These are phyloP conservation scores for Parascedosporium putredinis DNA, from an alignment of 2,329 filamentous ascomycete species.

Conservation along the genomic window DNA sequence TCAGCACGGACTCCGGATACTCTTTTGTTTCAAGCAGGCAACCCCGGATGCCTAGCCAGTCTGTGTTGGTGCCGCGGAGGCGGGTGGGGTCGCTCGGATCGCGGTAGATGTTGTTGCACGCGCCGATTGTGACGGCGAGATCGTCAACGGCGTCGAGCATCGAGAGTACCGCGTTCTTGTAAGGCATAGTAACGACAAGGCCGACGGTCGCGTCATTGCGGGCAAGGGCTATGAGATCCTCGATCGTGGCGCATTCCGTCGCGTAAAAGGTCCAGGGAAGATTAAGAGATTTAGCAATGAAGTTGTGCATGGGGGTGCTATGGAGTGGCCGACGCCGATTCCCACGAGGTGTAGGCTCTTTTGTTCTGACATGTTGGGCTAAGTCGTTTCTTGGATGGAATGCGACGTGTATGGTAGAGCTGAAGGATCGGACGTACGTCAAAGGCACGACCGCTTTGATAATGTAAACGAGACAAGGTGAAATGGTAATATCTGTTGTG, in stretches of 20 bases:
- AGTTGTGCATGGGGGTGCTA: constrained; percentile 29
- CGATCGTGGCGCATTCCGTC: constrained; percentile 21
- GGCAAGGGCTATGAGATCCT: constrained; percentile 20
- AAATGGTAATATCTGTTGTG: too few species aligned
- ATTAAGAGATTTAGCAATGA: constrained; percentile 23
- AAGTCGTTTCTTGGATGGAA: neutral
- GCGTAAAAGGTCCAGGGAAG: constrained; percentile 21
- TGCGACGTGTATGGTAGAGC: neutral
- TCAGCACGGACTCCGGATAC: constrained; percentile 6
- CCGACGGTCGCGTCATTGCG: constrained; percentile 17
- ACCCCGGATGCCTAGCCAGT: constrained; percentile 29
- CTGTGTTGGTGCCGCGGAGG: constrained; percentile 28
- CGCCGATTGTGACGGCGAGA: constrained; percentile 23
- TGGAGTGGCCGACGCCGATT: constrained; percentile 28
- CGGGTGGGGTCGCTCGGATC: constrained; percentile 13
- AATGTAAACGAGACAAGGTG: too few species aligned
- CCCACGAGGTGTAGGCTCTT: constrained; percentile 24
- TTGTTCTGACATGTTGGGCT: neutral
- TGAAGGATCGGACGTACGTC: too few species aligned
- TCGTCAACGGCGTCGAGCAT: constrained; percentile 26
- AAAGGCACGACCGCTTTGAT: too few species aligned
- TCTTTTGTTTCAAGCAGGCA: constrained; percentile 17
- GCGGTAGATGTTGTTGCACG: constrained; percentile 25
- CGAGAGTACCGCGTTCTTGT: constrained; percentile 25
- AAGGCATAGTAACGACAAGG: constrained; percentile 26